Evolutionary conservation across 2,329 filamentous ascomycete genomes (phyloP).

Genomic region (Chaetomium olivaceum): DNA sequence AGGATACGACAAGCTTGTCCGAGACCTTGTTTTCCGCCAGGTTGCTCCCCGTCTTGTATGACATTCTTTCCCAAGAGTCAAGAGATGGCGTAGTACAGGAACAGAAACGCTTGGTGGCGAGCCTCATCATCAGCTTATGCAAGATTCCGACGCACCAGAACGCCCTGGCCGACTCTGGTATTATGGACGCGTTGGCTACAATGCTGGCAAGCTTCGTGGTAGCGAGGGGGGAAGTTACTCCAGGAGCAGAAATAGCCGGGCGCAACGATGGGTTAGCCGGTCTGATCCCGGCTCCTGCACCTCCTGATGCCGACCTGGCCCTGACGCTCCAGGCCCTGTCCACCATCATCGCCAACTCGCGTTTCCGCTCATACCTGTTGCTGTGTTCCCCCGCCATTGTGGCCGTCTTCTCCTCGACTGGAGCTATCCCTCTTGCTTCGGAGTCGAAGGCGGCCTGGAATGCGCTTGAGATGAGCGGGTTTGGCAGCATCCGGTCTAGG

Average conservation of each 20-base stretch:
- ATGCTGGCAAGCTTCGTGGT: constrained; percentile 72
- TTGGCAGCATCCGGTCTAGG: constrained; percentile 47
- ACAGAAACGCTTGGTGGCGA: constrained; percentile 62
- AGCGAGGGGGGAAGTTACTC: constrained; percentile 66
- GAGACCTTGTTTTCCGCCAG: constrained; percentile 64
- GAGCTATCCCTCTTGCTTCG: constrained; percentile 50
- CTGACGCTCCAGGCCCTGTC: constrained; percentile 76
- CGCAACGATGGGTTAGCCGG: constrained; percentile 56
- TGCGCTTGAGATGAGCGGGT: constrained; percentile 54
- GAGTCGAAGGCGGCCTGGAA: constrained; percentile 54
- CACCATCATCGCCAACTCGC: constrained; percentile 75
- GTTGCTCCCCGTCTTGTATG: constrained; percentile 62
- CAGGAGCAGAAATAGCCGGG: constrained; percentile 58
- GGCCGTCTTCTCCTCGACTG: constrained; percentile 65
- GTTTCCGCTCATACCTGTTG: constrained; percentile 72
- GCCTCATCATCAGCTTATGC: constrained; percentile 61
- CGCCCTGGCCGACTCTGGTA: constrained; percentile 67
- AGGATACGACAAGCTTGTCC: constrained; percentile 52
- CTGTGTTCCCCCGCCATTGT: constrained; percentile 68
- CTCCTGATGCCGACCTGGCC: constrained; percentile 59
- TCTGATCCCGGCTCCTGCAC: constrained; percentile 63
- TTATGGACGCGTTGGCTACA: constrained; percentile 76
- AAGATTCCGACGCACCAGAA: constrained; percentile 69
- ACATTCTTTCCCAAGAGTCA: constrained; percentile 64
- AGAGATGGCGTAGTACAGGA: constrained; percentile 55